phyloP scores from a whole-genome alignment of 345 rosid genomes.

The Camelina neglecta region DNA sequence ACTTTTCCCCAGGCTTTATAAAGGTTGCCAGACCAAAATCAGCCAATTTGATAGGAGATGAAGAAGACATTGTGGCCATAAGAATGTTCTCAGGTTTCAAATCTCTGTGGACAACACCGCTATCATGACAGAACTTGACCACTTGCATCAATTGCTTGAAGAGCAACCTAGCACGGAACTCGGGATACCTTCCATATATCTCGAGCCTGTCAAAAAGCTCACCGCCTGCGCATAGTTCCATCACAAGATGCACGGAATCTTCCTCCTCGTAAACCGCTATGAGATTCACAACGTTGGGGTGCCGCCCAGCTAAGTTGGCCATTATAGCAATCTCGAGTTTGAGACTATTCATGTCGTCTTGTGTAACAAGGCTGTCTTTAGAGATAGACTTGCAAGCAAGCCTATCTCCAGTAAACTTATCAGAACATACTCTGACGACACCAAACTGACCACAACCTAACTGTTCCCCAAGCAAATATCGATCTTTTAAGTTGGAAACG shows the following conservation, averaged over 20 bases:
- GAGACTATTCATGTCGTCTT: slow-evolving; percentile 55
- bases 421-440: slow-evolving; percentile 71
- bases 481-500: slow-evolving; percentile 66
- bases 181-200: slow-evolving; percentile 65
- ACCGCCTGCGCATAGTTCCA: slow-evolving; percentile 80
- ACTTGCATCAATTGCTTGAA: slow-evolving; percentile 74
- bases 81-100: slow-evolving; percentile 75
- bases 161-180: slow-evolving; percentile 53
- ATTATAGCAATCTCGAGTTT: slow-evolving; percentile 73
- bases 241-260: slow-evolving; percentile 64
- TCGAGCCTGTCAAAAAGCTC: slow-evolving; percentile 68
- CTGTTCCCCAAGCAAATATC: slow-evolving; percentile 67
- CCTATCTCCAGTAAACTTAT: slow-evolving; percentile 57
- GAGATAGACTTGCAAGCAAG: slow-evolving; percentile 72
- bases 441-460: slow-evolving; percentile 89
- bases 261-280: slow-evolving; percentile 75
- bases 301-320: slow-evolving; percentile 57
- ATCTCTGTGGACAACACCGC: slow-evolving; percentile 76
- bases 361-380: slow-evolving; percentile 58
- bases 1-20: slow-evolving; percentile 58
- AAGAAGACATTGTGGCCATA: slow-evolving; percentile 60
- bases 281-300: slow-evolving; percentile 66
- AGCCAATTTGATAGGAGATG: slow-evolving; percentile 71
- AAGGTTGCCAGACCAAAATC: slow-evolving; percentile 80
- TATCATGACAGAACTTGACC: slow-evolving; percentile 69